Evolutionary conservation across 1,139 yeast genomes (phyloP), one percentile per base, ranked within the genome.

Genomic region (Casaregolazyma suthepensis): DNA sequence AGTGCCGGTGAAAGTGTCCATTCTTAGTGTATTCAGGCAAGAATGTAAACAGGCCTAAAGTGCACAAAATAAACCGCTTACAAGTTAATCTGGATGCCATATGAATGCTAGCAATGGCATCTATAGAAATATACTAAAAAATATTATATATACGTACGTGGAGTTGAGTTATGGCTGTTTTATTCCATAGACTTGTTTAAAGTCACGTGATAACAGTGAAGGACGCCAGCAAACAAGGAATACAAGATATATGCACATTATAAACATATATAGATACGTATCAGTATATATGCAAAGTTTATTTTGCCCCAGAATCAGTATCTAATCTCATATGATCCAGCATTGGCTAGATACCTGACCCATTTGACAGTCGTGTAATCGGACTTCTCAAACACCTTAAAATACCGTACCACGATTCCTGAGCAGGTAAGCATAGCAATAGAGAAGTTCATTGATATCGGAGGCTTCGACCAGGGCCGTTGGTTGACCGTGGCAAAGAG

Each of bases 311-410:
- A 4, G 40, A 9, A 35, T 26, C 38, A 50, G 18, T 45, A 50
- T 37, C 96, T 74, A 13, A 88, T 77, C 58, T 89, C 96, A 62
- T 87, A 89, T 5, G 87, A 80, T 0, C 96, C 96, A 0, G 91
- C 83, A 58, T 77, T 79, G 1, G 91, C 79, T 18, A 79, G 68
- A 67, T 91, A 91, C 62, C 87, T 80, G 46, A 90, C 94, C 95
- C 96, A 90, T 66, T 91, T 91, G 19, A 88, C 82, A 1, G 96
- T 83, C 48, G 79, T 74, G 70, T 87, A 86, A 57, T 81, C 82
- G 9, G 79, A 62, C 62, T 76, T 79, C 64, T 88, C 96, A 38
- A 74, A 75, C 1, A 91, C 85, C 66, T 81, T 82, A 62, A 91
- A 75, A 66, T 80, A 87, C 59, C 87, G 78, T 47, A 91, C 93